Percentiles rank a stretch among this genome's conserved stretches.
Conservation (phyloP, 148 eudicot species). For the Vaccinium macrocarpon region DNA sequence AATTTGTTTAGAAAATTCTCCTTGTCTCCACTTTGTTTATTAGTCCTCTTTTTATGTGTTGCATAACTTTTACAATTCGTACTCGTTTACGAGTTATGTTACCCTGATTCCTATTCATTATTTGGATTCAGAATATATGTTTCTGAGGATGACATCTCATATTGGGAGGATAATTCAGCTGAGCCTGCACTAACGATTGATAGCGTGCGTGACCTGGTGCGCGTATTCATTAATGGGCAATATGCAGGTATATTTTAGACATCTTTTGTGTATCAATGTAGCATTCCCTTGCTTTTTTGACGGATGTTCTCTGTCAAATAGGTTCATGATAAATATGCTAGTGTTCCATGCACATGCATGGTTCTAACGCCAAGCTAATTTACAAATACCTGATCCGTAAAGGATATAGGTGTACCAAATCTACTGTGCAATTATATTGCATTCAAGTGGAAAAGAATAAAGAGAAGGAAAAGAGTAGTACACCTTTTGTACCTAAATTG, state of each 20-base stretch:
- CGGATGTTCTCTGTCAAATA: background rate
- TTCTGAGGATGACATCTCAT: conserved; percentile 65
- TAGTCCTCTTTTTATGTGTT: background rate
- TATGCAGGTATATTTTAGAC: conserved; percentile 49
- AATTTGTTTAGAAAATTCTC: background rate
- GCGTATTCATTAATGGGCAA: conserved; percentile 68
- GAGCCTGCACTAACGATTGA: conserved; percentile 63
- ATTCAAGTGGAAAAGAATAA: background rate
- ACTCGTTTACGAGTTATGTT: background rate
- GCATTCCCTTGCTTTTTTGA: background rate
- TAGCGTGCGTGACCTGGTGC: conserved; percentile 89
- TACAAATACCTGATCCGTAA: background rate
- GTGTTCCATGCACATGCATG: background rate
- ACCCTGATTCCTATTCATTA: conserved; percentile 22
- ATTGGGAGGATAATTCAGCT: conserved; percentile 61
- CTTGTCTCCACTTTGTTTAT: background rate
- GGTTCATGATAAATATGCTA: background rate
- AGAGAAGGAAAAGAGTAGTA: background rate
- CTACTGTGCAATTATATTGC: background rate
- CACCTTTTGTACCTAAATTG: background rate
- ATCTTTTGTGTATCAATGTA: background rate
- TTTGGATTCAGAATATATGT: conserved; percentile 53
- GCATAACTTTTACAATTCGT: background rate
- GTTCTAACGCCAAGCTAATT: background rate
- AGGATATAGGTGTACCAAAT: background rate